Evolutionary conservation across 176 grass and related monocot species (phyloP), one percentile per base, ranked within the genome.

Genomic region (Aegilops speltoides): DNA sequence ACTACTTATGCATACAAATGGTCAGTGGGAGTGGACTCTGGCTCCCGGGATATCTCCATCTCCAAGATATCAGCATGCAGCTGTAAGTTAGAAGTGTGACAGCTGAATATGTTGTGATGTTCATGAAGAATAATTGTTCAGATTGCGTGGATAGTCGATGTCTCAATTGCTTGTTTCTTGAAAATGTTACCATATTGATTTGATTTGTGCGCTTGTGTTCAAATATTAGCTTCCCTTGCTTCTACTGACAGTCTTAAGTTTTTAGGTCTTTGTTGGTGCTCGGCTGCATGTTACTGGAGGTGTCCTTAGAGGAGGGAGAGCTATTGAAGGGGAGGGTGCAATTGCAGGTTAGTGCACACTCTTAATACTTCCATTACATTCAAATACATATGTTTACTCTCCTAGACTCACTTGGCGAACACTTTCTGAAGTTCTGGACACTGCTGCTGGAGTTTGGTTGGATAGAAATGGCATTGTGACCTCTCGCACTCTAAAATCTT

Each of bases 361-460:
- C 24, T 40, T 20, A 77, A 59, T 31, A 50, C 25, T 78, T 33
- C 16, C 65, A 17, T 36, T 71, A 38, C 36, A 31, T 85, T 41
- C 61, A 40, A 16, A 85, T 77, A 45, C n/a, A 61, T 85, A 20
- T 88, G 33, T 69, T 54, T 82, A 70, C 84, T 64, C 69, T 41
- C 62, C 62, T 88, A 65, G 29, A 40, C 86, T 91, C 88, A 89
- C 45, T 22, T 38, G 72, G 46, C 16, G 73, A 46, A 46, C 40
- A 77, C 68, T 76, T 87, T 88, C 84, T 94, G 61, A 61, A 99
- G 97, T 99, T 79, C 80, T 99, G 77, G 97, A 99, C 84, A 99
- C 97, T 83, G 97, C 97, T 93, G 94, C 97, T 95, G 97, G 97
- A 84, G 89, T 96, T 86, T 99, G 97, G 97, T 88, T 99, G 90